Evolutionary conservation across 345 rosid species (phyloP).

Genomic region (Sisymbrium irio): DNA sequence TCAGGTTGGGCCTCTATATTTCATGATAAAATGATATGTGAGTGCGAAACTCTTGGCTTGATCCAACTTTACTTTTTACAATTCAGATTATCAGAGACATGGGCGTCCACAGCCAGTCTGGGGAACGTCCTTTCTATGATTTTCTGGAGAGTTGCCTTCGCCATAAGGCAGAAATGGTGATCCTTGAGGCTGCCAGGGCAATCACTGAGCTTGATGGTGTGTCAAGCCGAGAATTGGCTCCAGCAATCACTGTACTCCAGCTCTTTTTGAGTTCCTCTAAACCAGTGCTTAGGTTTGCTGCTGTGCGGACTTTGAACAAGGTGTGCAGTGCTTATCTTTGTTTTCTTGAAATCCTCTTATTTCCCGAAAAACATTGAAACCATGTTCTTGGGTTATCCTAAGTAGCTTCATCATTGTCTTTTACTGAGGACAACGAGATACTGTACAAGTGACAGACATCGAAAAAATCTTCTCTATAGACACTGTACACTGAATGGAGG

Average conservation of each 20-base stretch:
- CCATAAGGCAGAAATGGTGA: slow-evolving; percentile 97
- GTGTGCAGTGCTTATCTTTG: slow-evolving; percentile 27
- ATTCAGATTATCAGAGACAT: slow-evolving; percentile 86
- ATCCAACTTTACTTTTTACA: slow-evolving; percentile 14
- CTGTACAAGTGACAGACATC: neutral
- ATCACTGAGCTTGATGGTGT: slow-evolving; percentile 96
- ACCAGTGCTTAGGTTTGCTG: slow-evolving; percentile 97
- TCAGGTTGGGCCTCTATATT: slow-evolving; percentile 52
- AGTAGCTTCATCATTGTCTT: slow-evolving; percentile 6
- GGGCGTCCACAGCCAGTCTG: slow-evolving; percentile 64
- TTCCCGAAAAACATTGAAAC: neutral
- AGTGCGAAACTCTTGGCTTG: neutral
- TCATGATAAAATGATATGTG: slow-evolving; percentile 3
- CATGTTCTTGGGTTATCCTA: neutral
- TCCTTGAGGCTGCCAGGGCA: slow-evolving; percentile 98
- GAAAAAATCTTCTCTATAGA: neutral
- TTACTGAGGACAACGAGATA: slow-evolving; percentile 4
- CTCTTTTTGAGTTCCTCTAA: slow-evolving; percentile 94
- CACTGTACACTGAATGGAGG: neutral
- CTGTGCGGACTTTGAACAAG: slow-evolving; percentile 97
- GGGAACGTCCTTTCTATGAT: slow-evolving; percentile 94
- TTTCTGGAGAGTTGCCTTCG: slow-evolving; percentile 95
- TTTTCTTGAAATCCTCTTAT: slow-evolving; percentile 2
- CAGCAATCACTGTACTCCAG: slow-evolving; percentile 97
- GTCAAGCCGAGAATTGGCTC: slow-evolving; percentile 88